Percentiles rank a stretch among this genome's conserved stretches.
Conservation (phyloP, 139 green algal species). For the Dunaliella primolecta region DNA sequence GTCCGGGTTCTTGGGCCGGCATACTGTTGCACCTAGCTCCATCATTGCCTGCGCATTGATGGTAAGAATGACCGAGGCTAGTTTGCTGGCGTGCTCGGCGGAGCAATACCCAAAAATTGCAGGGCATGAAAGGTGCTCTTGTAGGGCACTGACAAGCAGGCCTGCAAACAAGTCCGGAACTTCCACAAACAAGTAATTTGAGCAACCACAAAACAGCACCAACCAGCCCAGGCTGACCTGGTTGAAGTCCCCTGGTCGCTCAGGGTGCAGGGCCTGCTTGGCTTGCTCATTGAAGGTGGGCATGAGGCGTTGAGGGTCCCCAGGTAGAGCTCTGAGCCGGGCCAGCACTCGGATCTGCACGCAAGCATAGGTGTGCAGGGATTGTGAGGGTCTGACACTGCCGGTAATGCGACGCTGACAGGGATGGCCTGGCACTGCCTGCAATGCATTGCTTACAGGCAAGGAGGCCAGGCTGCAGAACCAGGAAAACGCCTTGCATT, state of each 20-base stretch:
- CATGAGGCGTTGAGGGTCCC: conserved; percentile 39
- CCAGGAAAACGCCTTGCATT: too few relatives aligned
- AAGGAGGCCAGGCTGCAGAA: too few relatives aligned
- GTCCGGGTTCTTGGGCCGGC: conserved; percentile 60
- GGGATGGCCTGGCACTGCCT: too few relatives aligned
- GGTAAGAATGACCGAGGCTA: conserved; percentile 89
- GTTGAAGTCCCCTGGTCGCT: conserved; percentile 88
- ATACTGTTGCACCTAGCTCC: conserved; percentile 92
- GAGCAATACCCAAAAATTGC: conserved; percentile 40
- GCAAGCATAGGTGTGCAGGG: neutral
- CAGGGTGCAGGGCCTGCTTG: conserved; percentile 56
- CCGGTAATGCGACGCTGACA: too few relatives aligned
- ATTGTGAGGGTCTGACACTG: neutral
- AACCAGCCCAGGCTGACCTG: conserved; percentile 71
- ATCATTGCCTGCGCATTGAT: conserved; percentile 88
- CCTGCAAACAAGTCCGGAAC: too few relatives aligned
- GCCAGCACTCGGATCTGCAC: conserved; percentile 67
- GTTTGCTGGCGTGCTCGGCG: conserved; percentile 58
- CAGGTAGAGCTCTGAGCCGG: conserved; percentile 46
- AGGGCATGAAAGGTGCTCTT: too few relatives aligned
- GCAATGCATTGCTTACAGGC: too few relatives aligned
- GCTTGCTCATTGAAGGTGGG: conserved; percentile 43
- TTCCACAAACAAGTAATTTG: too few relatives aligned
- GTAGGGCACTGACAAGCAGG: too few relatives aligned
- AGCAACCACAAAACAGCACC: too few relatives aligned